Conservation (phyloP, 2,329 filamentous ascomycete genomes). For the Exophiala spinifera region DNA sequence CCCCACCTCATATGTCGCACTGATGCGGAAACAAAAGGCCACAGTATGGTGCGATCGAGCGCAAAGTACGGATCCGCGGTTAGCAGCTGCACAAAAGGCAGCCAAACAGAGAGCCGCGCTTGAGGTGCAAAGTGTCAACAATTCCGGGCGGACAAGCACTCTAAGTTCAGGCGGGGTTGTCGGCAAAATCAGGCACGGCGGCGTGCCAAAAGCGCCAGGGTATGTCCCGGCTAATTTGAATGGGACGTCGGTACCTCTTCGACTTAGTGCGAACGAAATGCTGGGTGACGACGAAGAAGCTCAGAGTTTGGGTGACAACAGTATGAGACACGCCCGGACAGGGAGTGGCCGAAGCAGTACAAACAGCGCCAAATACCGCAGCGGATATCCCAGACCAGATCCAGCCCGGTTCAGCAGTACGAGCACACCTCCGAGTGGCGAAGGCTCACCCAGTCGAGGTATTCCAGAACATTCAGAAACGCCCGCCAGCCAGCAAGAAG, state of each 20-base stretch:
- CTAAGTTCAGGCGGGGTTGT: conserved; percentile 53
- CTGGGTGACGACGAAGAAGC: conserved; percentile 72
- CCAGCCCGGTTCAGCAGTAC: conserved; percentile 41
- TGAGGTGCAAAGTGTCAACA: conserved; percentile 68
- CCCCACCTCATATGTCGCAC: conserved; percentile 68
- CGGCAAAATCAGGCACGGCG: conserved; percentile 85
- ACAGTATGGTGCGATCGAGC: conserved; percentile 97
- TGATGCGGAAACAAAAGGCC: conserved; percentile 95
- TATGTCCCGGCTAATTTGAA: conserved; percentile 74
- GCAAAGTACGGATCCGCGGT: conserved; percentile 83
- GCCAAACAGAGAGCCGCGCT: conserved; percentile 83
- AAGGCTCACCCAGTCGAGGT: conserved; percentile 31
- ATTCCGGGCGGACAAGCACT: conserved; percentile 58
- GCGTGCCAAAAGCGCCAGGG: conserved; percentile 72
- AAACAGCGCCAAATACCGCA: conserved; percentile 46
- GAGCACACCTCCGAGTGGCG: conserved; percentile 51
- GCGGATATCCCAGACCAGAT: conserved; percentile 43
- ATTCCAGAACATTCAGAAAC: conserved; percentile 42
- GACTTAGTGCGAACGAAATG: conserved; percentile 91
- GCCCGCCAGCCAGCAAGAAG: conserved; percentile 31
- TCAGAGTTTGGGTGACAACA: conserved; percentile 31
- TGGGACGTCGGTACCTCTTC: conserved; percentile 81
- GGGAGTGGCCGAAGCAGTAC: conserved; percentile 60
- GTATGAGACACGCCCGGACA: conserved; percentile 50
- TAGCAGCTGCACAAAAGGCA: conserved; percentile 76